Base-by-base conservation (phyloP, 73 alveolate genomes). In the Paramecium bursaria region DNA sequence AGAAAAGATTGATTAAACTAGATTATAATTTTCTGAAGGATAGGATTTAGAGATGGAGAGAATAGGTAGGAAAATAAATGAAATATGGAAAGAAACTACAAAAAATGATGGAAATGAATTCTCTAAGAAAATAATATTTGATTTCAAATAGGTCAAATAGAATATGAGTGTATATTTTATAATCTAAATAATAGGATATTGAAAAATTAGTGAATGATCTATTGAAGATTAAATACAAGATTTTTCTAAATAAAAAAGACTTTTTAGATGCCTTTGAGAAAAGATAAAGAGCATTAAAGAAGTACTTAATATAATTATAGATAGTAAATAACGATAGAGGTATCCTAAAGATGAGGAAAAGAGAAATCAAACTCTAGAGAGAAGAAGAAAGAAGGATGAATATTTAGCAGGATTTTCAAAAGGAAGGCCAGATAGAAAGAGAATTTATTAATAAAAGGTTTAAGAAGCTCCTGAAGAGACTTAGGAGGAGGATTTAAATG, bases 381-480 rank as follows among this genome's bases (percentile, higher is more conserved):
- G 76, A 57, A 57, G 76, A 14, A 57, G 76, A 57, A 57, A 57
- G 26, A 57, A 57, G 33, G 76, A 57, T 30, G 76, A 57, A 57
- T 14, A 57, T 3, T 17, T 57, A 50, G 76, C 76, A 2, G 19
- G 33, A 4, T 57, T 57, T 57, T 57, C 27, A 30, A 57, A 17
- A 57, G 76, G 76, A 3, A 23, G 76, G 33, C 27, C 27, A 23
- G 76, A 57, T 26, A 14, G 27, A 50, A 57, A 50, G 33, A 27
- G 76, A 30, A 57, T 30, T 27, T 57, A 57, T 30, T n/a, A n/a
- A n/a, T n/a, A n/a, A n/a, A n/a, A n/a, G n/a, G n/a, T n/a, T n/a
- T n/a, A n/a, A n/a, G 52, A 23, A 10, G 76, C 27, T 11, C 26
- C 76, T 7, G 49, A 27, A 57, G 76, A 57, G 9, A 57, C 76